Evolutionary conservation across 495 filamentous ascomycete genomes (phyloP).

Genomic region (Apiosordaria backusii): DNA sequence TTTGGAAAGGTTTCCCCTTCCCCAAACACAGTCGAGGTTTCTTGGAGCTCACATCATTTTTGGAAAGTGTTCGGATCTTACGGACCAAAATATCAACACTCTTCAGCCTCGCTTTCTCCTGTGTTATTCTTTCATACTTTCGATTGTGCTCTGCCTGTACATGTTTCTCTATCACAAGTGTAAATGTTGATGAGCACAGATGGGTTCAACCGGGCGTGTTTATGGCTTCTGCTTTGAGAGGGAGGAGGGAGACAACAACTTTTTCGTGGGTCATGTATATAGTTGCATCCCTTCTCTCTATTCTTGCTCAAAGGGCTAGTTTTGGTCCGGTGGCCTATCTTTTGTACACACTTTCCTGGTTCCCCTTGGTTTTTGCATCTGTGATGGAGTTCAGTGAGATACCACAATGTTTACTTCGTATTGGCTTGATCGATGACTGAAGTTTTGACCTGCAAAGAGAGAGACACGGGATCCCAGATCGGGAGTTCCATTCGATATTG

Average conservation of each 20-base stretch:
- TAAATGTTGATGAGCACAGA: background rate
- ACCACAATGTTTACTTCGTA: background rate
- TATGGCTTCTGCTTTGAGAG: background rate
- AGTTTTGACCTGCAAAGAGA: background rate
- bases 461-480: background rate
- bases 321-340: conserved; percentile 7
- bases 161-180: background rate
- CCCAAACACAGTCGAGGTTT: background rate
- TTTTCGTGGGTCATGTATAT: conserved; percentile 1
- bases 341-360: background rate
- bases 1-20: conserved; percentile 1
- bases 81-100: conserved; percentile 16
- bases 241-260: background rate
- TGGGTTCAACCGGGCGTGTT: background rate
- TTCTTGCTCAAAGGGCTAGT: background rate
- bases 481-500: background rate
- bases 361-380: background rate
- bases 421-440: background rate
- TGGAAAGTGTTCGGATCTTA: conserved; percentile 11
- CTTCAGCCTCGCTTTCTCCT: conserved; percentile 12
- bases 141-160: conserved; percentile 12
- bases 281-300: background rate
- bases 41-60: conserved; percentile 4
- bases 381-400: background rate
- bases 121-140: conserved; percentile 3